Conservation (phyloP, 1,284 basidiomycete genomes). For the Papiliotrema laurentii region DNA sequence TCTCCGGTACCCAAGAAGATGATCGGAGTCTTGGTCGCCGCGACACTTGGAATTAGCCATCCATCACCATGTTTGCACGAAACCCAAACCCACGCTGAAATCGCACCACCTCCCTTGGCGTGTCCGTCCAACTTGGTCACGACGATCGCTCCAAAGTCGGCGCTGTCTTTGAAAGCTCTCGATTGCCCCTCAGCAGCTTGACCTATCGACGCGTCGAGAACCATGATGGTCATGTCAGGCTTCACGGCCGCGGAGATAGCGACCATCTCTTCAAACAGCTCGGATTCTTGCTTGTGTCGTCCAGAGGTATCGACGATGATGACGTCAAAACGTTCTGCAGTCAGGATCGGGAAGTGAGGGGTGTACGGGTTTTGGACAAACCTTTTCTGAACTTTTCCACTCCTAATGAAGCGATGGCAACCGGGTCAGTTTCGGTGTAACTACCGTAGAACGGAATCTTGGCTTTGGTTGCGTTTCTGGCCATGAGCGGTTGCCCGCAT, state of each 20-base stretch:
- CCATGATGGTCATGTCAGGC: conserved; percentile 87
- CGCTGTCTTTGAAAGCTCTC: conserved; percentile 95
- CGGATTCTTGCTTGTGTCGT: conserved; percentile 93
- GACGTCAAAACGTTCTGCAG: conserved; percentile 83
- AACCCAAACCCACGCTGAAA: conserved; percentile 74
- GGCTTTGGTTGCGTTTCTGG: conserved; percentile 79
- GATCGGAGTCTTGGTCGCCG: conserved; percentile 96
- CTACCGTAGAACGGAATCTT: conserved; percentile 99
- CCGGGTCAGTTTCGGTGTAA: conserved; percentile 98
- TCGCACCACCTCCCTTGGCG: conserved; percentile 97
- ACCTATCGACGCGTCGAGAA: conserved; percentile 75
- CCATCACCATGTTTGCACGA: not conserved
- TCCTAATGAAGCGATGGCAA: conserved; percentile 87
- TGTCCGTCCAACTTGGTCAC: conserved; percentile 99
- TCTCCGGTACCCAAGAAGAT: conserved; percentile 98
- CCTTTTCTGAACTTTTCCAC: conserved; percentile 92
- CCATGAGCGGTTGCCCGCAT: not conserved
- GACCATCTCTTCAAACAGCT: conserved; percentile 97
- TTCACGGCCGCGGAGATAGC: conserved; percentile 90
- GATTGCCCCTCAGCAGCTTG: conserved; percentile 97
- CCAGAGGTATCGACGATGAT: conserved; percentile 99
- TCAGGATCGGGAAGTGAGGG: conserved; percentile 1
- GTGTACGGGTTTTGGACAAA: conserved; percentile 8
- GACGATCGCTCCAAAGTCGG: conserved; percentile 97
- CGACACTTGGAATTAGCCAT: conserved; percentile 60